Evolutionary conservation across 2,329 filamentous ascomycete species (phyloP).

Genomic region (Aspergillus unguis): DNA sequence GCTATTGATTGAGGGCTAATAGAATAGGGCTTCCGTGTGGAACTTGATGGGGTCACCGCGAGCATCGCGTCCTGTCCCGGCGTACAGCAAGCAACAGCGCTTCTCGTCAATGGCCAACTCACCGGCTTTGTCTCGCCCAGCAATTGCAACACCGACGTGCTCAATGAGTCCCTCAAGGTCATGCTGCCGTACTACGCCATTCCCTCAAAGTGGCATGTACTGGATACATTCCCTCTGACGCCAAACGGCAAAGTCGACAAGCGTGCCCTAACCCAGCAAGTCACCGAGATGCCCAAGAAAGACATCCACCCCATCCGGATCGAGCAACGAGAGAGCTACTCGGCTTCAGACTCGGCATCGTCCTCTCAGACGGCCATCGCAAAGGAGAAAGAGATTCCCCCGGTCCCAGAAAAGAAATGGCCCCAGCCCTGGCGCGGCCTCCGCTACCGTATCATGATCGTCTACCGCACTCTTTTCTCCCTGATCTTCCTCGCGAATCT

Average conservation of each 20-base stretch:
- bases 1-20: not conserved
- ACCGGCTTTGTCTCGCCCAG: constrained; percentile 5
- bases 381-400: not conserved
- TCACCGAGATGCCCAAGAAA: not conserved
- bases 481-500: constrained; percentile 51
- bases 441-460: constrained; percentile 30
- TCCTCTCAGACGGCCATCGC: not conserved
- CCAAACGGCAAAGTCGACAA: constrained; percentile 13
- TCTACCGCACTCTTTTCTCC: constrained; percentile 58
- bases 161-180: not conserved
- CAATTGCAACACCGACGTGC: not conserved
- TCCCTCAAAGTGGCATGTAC: not conserved
- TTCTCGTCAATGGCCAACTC: constrained; percentile 8
- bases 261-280: not conserved
- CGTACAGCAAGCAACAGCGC: constrained; percentile 2
- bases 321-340: not conserved
- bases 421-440: constrained; percentile 16
- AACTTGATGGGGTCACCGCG: constrained; percentile 12
- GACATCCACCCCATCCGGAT: not conserved
- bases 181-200: constrained; percentile 11
- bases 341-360: not conserved
- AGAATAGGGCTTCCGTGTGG: constrained; percentile 11
- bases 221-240: constrained; percentile 8
- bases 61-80: constrained; percentile 5
- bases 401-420: constrained; percentile 4